Base-by-base conservation (phyloP, 495 filamentous ascomycete species). In the Trichoderma orchidacearum region DNA sequence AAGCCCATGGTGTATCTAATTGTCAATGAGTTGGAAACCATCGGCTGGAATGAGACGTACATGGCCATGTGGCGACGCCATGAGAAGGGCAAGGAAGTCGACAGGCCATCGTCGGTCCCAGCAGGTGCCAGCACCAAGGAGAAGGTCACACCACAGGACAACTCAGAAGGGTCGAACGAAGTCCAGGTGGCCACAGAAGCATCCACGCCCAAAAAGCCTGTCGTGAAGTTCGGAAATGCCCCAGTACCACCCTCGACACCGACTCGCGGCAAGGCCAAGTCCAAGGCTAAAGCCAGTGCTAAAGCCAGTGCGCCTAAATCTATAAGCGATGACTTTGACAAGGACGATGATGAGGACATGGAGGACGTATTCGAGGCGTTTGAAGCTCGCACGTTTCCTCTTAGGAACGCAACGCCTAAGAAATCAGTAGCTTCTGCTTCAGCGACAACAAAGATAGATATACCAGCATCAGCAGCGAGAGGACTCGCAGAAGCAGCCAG, bases 11-110 rank as follows among this genome's bases (percentile, higher is more conserved):
- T 68, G 30, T 73, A 66, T 51, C 55, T 74, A 41, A 53, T 74
- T 28, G 67, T 76, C 3, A 65, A 70, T 34, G 70, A 71, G 56
- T 56, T 75, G 41, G 63, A 61, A 13, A 62, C 65, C 0, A 67
- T 73, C 31, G 73, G 73, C 18, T 70, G 69, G 69, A 66, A 72
- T 57, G 67, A 66, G 36, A 51, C 58, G 11, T 68, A 68, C 30
- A 13, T 69, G 48, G 63, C 65, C 17, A 25, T 64, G 4, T 17
- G 65, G 15, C 53, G 58, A 34, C 45, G 17, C 7, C 58, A 60
- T 56, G 51, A 59, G 31, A 54, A 45, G 27, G 41, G 35, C 21
- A 28, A 29, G 17, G 41, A 53, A 21, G 52, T 36, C 35, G 56
- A 53, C 48, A 21, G 21, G 29, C 56, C 28, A 55, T 41, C 29